Base-by-base conservation (phyloP, 2,329 filamentous ascomycete species). In the Pyrenophora tritici-repentis region DNA sequence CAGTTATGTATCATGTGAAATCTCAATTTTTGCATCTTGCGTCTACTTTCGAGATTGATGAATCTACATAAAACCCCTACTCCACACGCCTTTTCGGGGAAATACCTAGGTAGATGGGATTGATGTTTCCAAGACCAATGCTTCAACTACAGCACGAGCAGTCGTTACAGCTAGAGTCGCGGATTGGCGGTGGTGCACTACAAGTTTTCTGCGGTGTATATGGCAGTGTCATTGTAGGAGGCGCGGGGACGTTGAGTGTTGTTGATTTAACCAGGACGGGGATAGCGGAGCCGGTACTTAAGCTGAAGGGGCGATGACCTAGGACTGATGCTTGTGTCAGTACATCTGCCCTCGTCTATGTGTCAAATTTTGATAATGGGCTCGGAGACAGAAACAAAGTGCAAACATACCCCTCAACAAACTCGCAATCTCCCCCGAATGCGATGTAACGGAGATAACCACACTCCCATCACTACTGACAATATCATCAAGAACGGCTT, bases 201-300 rank as follows among this genome's bases (percentile, higher is more conserved):
- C 71, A 73, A 7, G 69, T 73, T 26, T 55, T 53, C 26, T 65
- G 57, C 1, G 65, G 10, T 4, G 56, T 52, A 24, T 63, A 71
- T 1, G 68, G 61, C 29, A 62, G 24, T 1, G 64, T 72, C 0
- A 68, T 70, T 0, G 72, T 72, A 6, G 72, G 55, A 2, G 71
- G 64, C 6, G 57, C 56, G 4, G 61, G 47, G 13, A 67, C 67
- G 16, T 67, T 65, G 6, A 78, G 46, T 1, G 73, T 80, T 59
- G 82, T 78, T 1, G 82, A 85, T 70, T 82, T 84, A 29, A 90
- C 81, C 1, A 90, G 77, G 2, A 87, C 84, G 0, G 87, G 86
- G 22, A 90, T 86, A 6, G 87, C 81, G 50, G 85, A 81, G 7
- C 87, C 87, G 0, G 87, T 90, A n/a, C 76, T 77, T 10, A 90